Percentiles rank a stretch among this genome's conserved stretches.
Conservation (phyloP, 139 green algal species). For the Tetraselmis striata region DNA sequence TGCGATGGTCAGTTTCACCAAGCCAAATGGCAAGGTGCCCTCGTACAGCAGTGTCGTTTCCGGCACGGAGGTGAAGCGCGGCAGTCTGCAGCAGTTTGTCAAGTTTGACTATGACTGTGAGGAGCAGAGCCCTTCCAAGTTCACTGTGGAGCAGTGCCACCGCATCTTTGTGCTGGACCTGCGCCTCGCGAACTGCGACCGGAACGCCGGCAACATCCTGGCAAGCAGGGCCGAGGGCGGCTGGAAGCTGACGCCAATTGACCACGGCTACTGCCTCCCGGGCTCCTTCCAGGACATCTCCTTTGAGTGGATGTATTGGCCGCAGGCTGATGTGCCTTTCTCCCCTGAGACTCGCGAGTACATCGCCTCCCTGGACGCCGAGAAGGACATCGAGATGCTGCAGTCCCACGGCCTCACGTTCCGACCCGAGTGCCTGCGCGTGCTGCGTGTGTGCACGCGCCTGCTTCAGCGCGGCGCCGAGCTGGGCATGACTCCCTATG, state of each 20-base stretch:
- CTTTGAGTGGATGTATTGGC: slow-evolving; percentile 48
- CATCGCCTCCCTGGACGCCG: slow-evolving; percentile 41
- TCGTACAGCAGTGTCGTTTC: not conserved
- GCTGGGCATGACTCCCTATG: slow-evolving; percentile 30
- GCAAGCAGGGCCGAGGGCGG: slow-evolving; percentile 11
- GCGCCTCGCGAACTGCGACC: slow-evolving; percentile 57
- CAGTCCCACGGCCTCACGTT: slow-evolving; percentile 34
- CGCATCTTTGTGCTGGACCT: slow-evolving; percentile 46
- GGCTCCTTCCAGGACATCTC: slow-evolving; percentile 47
- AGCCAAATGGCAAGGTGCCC: not conserved
- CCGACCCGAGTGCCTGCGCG: slow-evolving; percentile 42
- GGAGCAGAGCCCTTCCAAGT: slow-evolving; percentile 40
- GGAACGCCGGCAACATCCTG: slow-evolving; percentile 65
- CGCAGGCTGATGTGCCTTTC: slow-evolving; percentile 41
- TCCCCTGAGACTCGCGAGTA: slow-evolving; percentile 27
- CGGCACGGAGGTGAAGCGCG: slow-evolving; percentile 35
- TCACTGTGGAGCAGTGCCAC: slow-evolving; percentile 25
- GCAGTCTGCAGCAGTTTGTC: slow-evolving; percentile 57
- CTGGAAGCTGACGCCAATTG: slow-evolving; percentile 54
- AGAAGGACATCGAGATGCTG: slow-evolving; percentile 38
- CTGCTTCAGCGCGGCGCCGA: slow-evolving; percentile 40
- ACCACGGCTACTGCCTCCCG: slow-evolving; percentile 56
- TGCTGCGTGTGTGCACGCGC: slow-evolving; percentile 42
- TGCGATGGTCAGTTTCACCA: slow-evolving; percentile 37
- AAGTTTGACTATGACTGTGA: slow-evolving; percentile 49